Percentiles rank a stretch among this genome's conserved stretches.
Conservation (phyloP, 208 protist species). For the Leishmania aethiopica region DNA sequence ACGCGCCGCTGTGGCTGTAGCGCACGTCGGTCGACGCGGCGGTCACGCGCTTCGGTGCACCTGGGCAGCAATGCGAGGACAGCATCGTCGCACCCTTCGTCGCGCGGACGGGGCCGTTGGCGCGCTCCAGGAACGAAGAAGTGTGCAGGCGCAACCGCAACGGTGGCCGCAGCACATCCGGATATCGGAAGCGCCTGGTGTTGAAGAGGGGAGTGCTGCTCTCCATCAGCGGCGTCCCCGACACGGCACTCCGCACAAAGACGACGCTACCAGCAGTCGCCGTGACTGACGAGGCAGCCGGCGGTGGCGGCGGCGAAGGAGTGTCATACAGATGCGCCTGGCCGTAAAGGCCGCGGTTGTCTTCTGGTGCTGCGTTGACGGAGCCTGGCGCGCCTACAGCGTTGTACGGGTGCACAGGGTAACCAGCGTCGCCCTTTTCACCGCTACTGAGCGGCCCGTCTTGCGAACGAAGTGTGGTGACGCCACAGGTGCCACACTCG, state of each 20-base stretch:
- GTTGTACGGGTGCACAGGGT: constrained; percentile 19
- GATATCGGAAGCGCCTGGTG: neutral
- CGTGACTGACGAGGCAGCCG: neutral
- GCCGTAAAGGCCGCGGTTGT: neutral
- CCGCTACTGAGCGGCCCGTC: neutral
- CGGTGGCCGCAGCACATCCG: neutral
- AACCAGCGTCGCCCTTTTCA: neutral
- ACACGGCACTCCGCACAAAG: neutral
- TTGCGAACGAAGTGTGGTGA: neutral
- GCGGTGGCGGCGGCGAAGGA: neutral
- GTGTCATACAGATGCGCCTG: constrained; percentile 2
- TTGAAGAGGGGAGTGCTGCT: neutral
- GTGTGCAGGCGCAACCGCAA: neutral
- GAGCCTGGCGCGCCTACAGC: neutral
- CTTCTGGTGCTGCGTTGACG: neutral
- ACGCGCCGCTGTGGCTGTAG: neutral
- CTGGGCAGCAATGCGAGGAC: neutral
- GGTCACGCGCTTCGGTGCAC: neutral
- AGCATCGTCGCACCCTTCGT: neutral
- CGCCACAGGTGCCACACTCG: neutral
- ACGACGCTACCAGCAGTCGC: neutral
- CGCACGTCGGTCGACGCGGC: neutral
- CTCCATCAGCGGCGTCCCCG: neutral
- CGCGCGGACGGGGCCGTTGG: neutral
- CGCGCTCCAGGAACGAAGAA: neutral